phyloP scores from a whole-genome alignment of 2,329 filamentous ascomycete species.

The Botrytis galanthina region DNA sequence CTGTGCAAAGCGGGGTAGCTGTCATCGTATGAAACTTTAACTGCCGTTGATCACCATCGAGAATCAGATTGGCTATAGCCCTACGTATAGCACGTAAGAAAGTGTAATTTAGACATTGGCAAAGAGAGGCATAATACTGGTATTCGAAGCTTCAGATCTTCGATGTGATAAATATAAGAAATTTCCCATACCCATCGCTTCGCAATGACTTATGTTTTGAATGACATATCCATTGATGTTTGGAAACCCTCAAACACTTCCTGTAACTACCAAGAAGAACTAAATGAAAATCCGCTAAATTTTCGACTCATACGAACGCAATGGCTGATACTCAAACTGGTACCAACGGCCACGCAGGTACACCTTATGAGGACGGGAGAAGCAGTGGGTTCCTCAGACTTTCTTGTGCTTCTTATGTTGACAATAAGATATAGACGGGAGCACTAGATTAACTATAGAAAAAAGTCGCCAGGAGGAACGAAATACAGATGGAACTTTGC shows the following conservation, averaged over 20 bases:
- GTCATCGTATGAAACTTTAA: not conserved
- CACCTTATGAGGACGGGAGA: not conserved
- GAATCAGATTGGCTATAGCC: not conserved
- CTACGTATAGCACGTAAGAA: not conserved
- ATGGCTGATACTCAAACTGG: not conserved
- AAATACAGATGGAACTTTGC: constrained; percentile 12
- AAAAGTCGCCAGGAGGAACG: not conserved
- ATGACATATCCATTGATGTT: not conserved
- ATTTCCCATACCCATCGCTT: not conserved
- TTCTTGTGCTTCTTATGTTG: not conserved
- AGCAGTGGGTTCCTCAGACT: not conserved
- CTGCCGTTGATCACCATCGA: not conserved
- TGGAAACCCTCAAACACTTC: not conserved
- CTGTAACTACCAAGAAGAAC: not conserved
- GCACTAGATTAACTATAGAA: not conserved
- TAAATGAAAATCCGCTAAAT: not conserved
- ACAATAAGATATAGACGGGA: not conserved
- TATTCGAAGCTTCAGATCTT: not conserved
- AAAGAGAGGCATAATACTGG: not conserved
- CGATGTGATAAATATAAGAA: not conserved
- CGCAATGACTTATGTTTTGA: not conserved
- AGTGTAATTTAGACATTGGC: not conserved
- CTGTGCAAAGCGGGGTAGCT: constrained; percentile 1
- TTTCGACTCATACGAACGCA: not conserved
- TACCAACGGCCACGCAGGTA: not conserved